Conservation (phyloP, 257 asterid genomes). For the Solanum lycopersicoides region DNA sequence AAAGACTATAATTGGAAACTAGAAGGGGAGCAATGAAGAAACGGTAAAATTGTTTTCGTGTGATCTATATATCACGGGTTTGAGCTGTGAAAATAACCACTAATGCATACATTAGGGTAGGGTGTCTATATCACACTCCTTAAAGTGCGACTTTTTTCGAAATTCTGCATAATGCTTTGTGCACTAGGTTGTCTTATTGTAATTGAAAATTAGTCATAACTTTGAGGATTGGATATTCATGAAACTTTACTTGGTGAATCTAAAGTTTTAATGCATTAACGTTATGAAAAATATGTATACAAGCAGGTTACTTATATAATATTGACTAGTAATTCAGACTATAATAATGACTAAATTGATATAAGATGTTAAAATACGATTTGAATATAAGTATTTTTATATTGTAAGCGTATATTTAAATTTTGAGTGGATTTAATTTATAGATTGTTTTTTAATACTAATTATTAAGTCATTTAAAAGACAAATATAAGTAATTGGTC, state of each 20-base stretch:
- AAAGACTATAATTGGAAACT: not conserved
- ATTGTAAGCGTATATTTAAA: not conserved
- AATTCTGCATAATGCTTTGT: not conserved
- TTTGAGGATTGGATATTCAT: not conserved
- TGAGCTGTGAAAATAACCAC: not conserved
- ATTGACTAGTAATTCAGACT: not conserved
- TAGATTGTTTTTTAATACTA: not conserved
- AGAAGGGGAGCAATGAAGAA: not conserved
- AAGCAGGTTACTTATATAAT: not conserved
- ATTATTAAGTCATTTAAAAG: not conserved
- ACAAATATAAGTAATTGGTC: not conserved
- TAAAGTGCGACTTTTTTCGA: rapidly evolving
- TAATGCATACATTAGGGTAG: not conserved
- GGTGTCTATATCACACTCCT: not conserved
- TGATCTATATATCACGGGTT: not conserved
- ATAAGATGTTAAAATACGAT: not conserved
- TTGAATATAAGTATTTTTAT: not conserved
- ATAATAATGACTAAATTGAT: not conserved
- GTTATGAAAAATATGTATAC: not conserved
- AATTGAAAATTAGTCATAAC: not conserved
- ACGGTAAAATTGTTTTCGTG: not conserved
- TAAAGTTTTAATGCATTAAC: not conserved
- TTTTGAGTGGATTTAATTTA: not conserved
- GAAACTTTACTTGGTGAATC: not conserved
- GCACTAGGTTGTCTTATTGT: not conserved